Evolutionary conservation across 768 basidiomycete genomes (phyloP).

Genomic region (Russula lepida): DNA sequence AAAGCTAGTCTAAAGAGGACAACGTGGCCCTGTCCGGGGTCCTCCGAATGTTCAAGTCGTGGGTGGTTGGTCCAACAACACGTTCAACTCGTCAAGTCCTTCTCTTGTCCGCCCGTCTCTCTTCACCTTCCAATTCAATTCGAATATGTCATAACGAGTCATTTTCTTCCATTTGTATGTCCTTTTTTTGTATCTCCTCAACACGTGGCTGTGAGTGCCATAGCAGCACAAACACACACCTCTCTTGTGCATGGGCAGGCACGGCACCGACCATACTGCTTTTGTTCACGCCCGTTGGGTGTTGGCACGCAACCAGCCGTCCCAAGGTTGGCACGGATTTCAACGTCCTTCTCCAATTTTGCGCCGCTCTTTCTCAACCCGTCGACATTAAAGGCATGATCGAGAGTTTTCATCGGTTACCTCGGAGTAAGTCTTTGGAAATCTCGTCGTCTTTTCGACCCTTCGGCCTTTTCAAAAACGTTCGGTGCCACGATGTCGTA

Average conservation of each 20-base stretch:
- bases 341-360: conserved; percentile 11
- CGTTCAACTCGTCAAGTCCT: conserved; percentile 3
- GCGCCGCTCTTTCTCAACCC: conserved; percentile 18
- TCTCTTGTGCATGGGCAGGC: neutral
- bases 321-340: conserved; percentile 1
- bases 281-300: conserved; percentile 8
- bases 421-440: conserved; percentile 15
- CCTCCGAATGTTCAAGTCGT: neutral
- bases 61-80: neutral
- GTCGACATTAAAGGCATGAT: conserved; percentile 18
- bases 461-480: conserved; percentile 4
- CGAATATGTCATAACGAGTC: conserved; percentile 3
- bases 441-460: conserved; percentile 12
- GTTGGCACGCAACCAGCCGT: conserved; percentile 7
- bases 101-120: neutral
- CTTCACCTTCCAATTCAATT: neutral
- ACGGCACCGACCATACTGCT: neutral
- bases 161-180: neutral
- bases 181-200: neutral
- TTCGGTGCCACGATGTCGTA: conserved; percentile 14
- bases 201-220: neutral
- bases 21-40: conserved; percentile 10
- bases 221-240: neutral
- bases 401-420: conserved; percentile 16
- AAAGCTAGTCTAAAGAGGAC: neutral